Evolutionary conservation across 2,329 filamentous ascomycete genomes (phyloP), one percentile per base, ranked within the genome.

Genomic region (Xylaria multiplex): DNA sequence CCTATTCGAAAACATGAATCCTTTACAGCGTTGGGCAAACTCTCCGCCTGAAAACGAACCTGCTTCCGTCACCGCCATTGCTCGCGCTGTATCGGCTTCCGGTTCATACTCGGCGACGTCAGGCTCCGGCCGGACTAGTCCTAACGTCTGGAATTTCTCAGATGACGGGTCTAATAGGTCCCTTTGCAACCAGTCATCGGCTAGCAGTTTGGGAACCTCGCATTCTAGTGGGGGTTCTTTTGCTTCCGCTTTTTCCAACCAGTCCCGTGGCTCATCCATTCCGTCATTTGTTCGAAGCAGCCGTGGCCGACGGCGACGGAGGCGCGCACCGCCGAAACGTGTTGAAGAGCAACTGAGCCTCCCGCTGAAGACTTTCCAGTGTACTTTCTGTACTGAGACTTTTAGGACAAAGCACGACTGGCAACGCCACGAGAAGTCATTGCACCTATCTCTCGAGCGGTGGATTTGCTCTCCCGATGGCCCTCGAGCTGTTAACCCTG

Each of bases 361-460:
- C 3, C 84, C 83, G 2, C 79, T 84, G 64, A 87, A 86, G 72
- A 86, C 85, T 2, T 89, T 85, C 76, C 88, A 90, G 76, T 90
- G 88, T 76, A 90, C 88, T 68, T 90, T 90, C 81, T 90, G 88
- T 76, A 90, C 88, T 6, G 87, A 90, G 69, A 88, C 86, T 0
- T 90, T 90, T 77, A 82, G 87, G 70, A 90, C 88, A 3, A 90
- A 90, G 75, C 87, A 90, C 72, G 88, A 90, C 76, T 90, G 88
- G 88, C 87, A 90, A 72, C 82, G 90, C 65, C 90, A 92, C 75
- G 90, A 93, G 73, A 90, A 90, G 70, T 89, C 88, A 57, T 80
- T 88, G 69, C 90, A 86, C 75, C 78, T 86, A 71, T 92, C 86
- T 6, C 85, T 90, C 0, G 88, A 87, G 79, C 83, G 83, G 63